Percentiles rank a stretch among this genome's conserved stretches.
These are phyloP conservation scores for Penicillium italicum DNA, from an alignment of 2,329 filamentous ascomycete species.

Conservation along the genomic window DNA sequence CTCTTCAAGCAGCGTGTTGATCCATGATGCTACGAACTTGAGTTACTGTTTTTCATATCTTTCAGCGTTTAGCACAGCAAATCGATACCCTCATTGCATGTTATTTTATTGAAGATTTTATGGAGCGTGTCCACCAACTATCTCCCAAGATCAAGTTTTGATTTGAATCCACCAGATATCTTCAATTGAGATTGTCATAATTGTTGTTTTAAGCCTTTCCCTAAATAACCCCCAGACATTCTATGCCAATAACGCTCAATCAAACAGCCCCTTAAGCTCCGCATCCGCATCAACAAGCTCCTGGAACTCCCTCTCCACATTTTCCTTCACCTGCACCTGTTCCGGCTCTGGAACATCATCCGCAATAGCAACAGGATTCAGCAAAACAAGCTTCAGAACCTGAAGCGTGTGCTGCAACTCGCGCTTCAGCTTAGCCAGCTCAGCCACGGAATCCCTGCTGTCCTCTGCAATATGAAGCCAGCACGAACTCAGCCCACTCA, in stretches of 20 bases:
- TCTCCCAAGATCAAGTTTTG: background rate
- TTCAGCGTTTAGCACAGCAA: constrained; percentile 1
- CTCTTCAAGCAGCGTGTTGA: constrained; percentile 83
- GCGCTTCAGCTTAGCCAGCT: constrained; percentile 23
- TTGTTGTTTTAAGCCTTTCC: background rate
- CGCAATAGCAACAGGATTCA: constrained; percentile 22
- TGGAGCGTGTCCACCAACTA: background rate
- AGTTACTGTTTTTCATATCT: background rate
- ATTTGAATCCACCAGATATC: background rate
- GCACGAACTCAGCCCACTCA: constrained; percentile 60
- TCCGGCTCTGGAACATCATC: constrained; percentile 17
- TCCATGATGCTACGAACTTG: constrained; percentile 21
- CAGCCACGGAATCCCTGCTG: background rate
- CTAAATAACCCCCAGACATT: background rate
- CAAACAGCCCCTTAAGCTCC: constrained; percentile 29
- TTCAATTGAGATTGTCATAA: background rate
- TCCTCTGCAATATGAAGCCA: constrained; percentile 56
- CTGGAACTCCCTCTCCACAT: constrained; percentile 34
- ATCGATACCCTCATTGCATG: constrained; percentile 21
- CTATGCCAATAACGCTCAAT: constrained; percentile 8
- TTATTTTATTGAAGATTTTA: background rate
- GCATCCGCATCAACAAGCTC: constrained; percentile 37
- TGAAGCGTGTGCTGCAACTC: constrained; percentile 29
- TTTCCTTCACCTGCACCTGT: constrained; percentile 24
- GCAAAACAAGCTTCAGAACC: constrained; percentile 31